Conservation (phyloP, 1,284 basidiomycete species). For the Cryptococcus hybrid region DNA sequence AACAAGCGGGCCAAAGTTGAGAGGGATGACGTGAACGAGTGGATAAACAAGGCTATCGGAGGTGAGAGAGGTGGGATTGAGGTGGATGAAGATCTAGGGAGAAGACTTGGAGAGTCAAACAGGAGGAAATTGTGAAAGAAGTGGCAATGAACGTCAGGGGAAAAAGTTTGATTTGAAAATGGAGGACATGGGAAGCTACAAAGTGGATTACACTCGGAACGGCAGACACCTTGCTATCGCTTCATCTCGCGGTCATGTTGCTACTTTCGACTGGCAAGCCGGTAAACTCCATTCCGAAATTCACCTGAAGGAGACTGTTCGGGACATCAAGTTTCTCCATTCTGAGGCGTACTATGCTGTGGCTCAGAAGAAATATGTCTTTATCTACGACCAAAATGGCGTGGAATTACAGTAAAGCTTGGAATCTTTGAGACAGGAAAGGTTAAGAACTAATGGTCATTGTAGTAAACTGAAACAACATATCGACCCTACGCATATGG, state of each 20-base stretch:
- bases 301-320: conserved; percentile 77
- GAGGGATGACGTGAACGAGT: conserved; percentile 47
- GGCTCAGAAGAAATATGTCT: conserved; percentile 94
- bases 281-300: conserved; percentile 84
- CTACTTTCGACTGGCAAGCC: conserved; percentile 92
- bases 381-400: conserved; percentile 92
- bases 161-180: conserved; percentile 78
- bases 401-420: conserved; percentile 74
- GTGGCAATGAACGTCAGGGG: conserved; percentile 70
- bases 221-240: conserved; percentile 86
- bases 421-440: not conserved
- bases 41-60: conserved; percentile 37
- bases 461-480: conserved; percentile 58
- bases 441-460: not conserved
- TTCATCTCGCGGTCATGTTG: conserved; percentile 81
- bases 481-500: conserved; percentile 84
- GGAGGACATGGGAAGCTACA: conserved; percentile 70
- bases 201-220: conserved; percentile 79
- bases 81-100: conserved; percentile 56
- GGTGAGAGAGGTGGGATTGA: conserved; percentile 45
- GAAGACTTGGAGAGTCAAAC: conserved; percentile 81
- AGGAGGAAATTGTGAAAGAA: conserved; percentile 69
- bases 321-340: conserved; percentile 95
- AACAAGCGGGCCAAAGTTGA: conserved; percentile 41
- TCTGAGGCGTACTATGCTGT: conserved; percentile 92